Evolutionary conservation across 352 stramenopile species (phyloP).

Genomic region (Stramenopiles sp.): DNA sequence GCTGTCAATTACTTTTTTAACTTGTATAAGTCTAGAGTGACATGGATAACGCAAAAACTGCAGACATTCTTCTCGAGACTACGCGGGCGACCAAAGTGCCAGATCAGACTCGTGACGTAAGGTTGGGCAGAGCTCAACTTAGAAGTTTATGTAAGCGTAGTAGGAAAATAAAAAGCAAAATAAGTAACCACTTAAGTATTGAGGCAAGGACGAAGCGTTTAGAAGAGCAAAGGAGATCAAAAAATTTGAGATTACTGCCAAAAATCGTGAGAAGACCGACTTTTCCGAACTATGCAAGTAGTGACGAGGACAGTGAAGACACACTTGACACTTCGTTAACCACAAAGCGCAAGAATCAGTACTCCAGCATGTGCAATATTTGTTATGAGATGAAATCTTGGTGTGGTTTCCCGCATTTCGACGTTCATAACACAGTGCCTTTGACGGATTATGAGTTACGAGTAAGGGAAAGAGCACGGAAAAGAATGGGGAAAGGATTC

Average conservation of each 20-base stretch:
- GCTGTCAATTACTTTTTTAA: no score
- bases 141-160: background rate
- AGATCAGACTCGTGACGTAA: background rate
- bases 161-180: background rate
- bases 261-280: background rate
- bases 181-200: background rate
- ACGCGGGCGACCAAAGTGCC: background rate
- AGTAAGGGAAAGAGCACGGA: background rate
- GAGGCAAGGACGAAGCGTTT: background rate
- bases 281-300: background rate
- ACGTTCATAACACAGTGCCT: background rate
- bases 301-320: background rate
- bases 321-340: background rate
- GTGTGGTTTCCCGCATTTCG: background rate
- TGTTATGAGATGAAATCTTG: background rate
- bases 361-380: background rate
- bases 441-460: background rate
- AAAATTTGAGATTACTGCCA: constrained; percentile 1
- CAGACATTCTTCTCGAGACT: background rate
- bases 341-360: background rate
- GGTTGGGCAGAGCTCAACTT: background rate
- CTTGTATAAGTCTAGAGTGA: no score
- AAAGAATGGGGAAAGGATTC: background rate
- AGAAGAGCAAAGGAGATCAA: background rate
- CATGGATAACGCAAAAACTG: background rate